phyloP scores from a whole-genome alignment of 2,329 filamentous ascomycete species.

The Venturia carpophila region DNA sequence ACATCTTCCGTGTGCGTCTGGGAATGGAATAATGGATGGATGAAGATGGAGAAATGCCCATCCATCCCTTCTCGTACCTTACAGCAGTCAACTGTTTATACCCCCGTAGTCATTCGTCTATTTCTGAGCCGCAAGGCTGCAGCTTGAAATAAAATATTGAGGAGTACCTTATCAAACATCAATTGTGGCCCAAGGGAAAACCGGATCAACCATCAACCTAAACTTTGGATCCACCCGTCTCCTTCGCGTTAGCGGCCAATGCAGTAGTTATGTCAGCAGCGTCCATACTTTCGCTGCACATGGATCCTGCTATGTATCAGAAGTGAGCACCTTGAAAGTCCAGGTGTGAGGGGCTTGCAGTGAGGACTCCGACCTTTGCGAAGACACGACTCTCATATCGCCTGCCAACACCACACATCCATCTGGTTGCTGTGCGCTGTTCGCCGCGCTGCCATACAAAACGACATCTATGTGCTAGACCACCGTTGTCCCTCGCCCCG shows the following conservation, averaged over 20 bases:
- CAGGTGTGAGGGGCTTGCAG: background rate
- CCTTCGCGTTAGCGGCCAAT: constrained; percentile 3
- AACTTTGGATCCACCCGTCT: background rate
- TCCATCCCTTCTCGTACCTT: too few species aligned
- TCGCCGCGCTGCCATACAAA: background rate
- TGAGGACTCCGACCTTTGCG: background rate
- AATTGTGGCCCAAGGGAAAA: background rate
- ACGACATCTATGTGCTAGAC: constrained; percentile 1
- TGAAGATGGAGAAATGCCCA: too few species aligned
- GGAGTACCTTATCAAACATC: too few species aligned
- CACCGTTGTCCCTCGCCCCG: background rate
- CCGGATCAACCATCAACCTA: too few species aligned
- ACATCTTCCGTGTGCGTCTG: background rate
- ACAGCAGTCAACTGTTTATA: too few species aligned
- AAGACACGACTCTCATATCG: background rate
- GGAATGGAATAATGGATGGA: too few species aligned
- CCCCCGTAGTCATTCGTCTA: too few species aligned
- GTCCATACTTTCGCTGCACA: background rate
- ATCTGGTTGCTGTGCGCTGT: background rate
- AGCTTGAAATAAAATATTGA: background rate
- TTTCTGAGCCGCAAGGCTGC: background rate
- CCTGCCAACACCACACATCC: background rate
- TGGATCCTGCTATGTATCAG: constrained; percentile 10
- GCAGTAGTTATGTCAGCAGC: constrained; percentile 3
- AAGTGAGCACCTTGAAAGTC: constrained; percentile 5